Percentiles rank a stretch among this genome's conserved stretches.
Evolutionary conservation across 116 monocot genomes (phyloP).

Genomic region (Zostera marina): DNA sequence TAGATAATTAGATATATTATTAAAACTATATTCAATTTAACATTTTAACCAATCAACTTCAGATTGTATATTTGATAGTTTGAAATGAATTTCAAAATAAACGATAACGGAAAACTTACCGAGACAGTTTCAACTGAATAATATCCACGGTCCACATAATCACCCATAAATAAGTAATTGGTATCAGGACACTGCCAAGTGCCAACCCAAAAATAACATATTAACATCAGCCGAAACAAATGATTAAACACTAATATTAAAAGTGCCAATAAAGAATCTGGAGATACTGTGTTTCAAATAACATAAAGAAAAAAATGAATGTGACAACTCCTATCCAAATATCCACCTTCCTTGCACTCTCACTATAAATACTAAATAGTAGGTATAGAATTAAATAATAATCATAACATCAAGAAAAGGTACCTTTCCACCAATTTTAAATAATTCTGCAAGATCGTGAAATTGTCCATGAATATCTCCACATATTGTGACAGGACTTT

Average conservation of each 20-base stretch:
- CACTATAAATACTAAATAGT: no score
- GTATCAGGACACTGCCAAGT: slow-evolving; percentile 87
- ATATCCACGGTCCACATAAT: slow-evolving; percentile 94
- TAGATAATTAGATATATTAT: not conserved
- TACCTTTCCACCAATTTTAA: slow-evolving; percentile 94
- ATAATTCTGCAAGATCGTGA: slow-evolving; percentile 92
- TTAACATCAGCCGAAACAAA: no score
- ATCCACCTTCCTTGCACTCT: no score
- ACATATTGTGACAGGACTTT: slow-evolving; percentile 90
- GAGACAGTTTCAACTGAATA: slow-evolving; percentile 97
- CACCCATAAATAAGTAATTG: slow-evolving; percentile 96
- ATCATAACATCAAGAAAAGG: slow-evolving; percentile 6
- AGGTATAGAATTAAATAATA: not conserved
- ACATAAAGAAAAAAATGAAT: no score
- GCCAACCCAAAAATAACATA: no score
- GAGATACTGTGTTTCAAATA: no score
- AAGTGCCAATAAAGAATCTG: no score
- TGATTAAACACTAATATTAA: no score
- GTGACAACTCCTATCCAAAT: no score
- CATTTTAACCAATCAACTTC: not conserved
- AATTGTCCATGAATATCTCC: slow-evolving; percentile 97
- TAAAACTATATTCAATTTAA: not conserved
- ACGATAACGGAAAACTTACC: slow-evolving; percentile 25
- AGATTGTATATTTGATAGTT: no score
- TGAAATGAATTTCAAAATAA: not conserved